phyloP scores from a whole-genome alignment of 805 yeast species.

The Kluyveromyces nonfermentans region DNA sequence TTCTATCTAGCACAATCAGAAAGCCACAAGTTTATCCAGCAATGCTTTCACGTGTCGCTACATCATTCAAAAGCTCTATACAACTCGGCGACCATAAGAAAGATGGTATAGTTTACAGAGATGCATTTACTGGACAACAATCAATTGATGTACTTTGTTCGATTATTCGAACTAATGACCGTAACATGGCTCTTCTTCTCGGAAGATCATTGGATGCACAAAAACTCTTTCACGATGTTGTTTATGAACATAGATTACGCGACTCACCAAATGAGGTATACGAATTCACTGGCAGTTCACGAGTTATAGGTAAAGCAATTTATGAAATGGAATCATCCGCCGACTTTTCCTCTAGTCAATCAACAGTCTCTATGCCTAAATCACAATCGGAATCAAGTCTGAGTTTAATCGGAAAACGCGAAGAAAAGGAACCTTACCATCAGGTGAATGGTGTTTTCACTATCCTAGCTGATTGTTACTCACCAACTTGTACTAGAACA shows the following conservation, averaged over 20 bases:
- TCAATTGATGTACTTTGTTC: slow-evolving; percentile 87
- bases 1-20: slow-evolving; percentile 33
- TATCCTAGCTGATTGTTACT: slow-evolving; percentile 84
- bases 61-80: slow-evolving; percentile 59
- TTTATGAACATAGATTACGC: slow-evolving; percentile 85
- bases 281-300: slow-evolving; percentile 50
- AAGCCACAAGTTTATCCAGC: slow-evolving; percentile 86
- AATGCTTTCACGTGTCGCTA: slow-evolving; percentile 73
- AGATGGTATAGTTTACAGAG: slow-evolving; percentile 85
- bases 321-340: slow-evolving; percentile 10
- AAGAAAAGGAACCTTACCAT: slow-evolving; percentile 20
- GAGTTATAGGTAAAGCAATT: slow-evolving; percentile 22
- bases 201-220: slow-evolving; percentile 94
- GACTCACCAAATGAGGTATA: slow-evolving; percentile 85
- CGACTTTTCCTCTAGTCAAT: slow-evolving; percentile 14
- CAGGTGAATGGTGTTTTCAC: slow-evolving; percentile 87
- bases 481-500: slow-evolving; percentile 91
- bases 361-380: slow-evolving; percentile 4
- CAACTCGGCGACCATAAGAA: slow-evolving; percentile 71
- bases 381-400: slow-evolving; percentile 9
- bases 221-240: slow-evolving; percentile 87
- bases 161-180: slow-evolving; percentile 80
- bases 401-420: slow-evolving; percentile 9
- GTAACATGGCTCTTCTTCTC: slow-evolving; percentile 77
- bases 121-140: slow-evolving; percentile 87